Evolutionary conservation across 164 flowering plant genomes (phyloP).

Genomic region (Santalum album): DNA sequence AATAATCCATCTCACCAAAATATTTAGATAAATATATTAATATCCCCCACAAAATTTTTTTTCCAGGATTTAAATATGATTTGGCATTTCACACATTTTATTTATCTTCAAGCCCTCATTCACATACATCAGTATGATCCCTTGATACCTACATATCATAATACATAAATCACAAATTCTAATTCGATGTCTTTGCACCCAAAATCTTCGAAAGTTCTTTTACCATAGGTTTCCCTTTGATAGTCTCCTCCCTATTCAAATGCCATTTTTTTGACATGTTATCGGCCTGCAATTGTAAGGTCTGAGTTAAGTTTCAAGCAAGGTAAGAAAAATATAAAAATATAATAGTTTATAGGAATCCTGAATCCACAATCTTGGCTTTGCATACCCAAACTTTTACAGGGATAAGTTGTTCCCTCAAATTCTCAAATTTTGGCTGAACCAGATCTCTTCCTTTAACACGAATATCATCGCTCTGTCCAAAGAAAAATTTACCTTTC

Average conservation of each 20-base stretch:
- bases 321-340: not conserved
- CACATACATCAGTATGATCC: too few species aligned
- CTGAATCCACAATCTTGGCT: not conserved
- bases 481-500: not conserved
- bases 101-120: too few species aligned
- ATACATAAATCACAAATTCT: too few species aligned
- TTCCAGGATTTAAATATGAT: too few species aligned
- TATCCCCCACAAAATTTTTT: too few species aligned
- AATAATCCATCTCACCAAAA: too few species aligned
- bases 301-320: not conserved
- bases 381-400: conserved; percentile 60
- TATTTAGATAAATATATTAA: too few species aligned
- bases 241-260: conserved; percentile 30
- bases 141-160: too few species aligned
- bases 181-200: conserved; percentile 40
- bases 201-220: conserved; percentile 60
- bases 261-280: conserved; percentile 57
- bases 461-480: conserved; percentile 53
- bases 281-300: conserved; percentile 41
- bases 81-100: too few species aligned
- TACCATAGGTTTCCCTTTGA: conserved; percentile 54
- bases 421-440: conserved; percentile 45
- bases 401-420: conserved; percentile 51
- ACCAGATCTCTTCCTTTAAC: conserved; percentile 51
- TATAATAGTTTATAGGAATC: not conserved